phyloP scores from a whole-genome alignment of 2,329 filamentous ascomycete genomes.

The Claviceps sp. region DNA sequence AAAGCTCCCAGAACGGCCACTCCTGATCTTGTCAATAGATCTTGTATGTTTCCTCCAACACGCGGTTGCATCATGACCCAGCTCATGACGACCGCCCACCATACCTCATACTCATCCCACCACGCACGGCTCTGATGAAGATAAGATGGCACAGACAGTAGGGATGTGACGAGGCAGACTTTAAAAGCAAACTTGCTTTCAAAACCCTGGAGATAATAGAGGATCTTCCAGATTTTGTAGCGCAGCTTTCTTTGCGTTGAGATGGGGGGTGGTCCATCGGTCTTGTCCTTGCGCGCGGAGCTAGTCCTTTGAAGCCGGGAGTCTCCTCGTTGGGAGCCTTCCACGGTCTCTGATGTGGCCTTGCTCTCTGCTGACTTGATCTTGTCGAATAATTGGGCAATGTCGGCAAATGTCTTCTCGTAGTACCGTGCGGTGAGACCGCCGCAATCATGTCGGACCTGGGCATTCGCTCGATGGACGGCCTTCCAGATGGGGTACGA shows the following conservation, averaged over 20 bases:
- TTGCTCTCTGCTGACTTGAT: slow-evolving; percentile 26
- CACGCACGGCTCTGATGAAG: slow-evolving; percentile 28
- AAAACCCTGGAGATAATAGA: slow-evolving; percentile 42
- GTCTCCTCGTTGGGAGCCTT: background rate
- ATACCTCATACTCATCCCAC: slow-evolving; percentile 42
- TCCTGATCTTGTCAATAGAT: slow-evolving; percentile 37
- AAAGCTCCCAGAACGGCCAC: slow-evolving; percentile 37
- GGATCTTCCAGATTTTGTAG: slow-evolving; percentile 33
- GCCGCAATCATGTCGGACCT: slow-evolving; percentile 45
- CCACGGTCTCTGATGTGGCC: background rate
- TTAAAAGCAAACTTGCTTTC: slow-evolving; percentile 45
- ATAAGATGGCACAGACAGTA: slow-evolving; percentile 42
- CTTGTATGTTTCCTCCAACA: slow-evolving; percentile 44
- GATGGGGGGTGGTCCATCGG: slow-evolving; percentile 2
- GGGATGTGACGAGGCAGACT: slow-evolving; percentile 34
- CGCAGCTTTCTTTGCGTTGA: slow-evolving; percentile 26
- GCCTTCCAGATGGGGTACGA: slow-evolving; percentile 41
- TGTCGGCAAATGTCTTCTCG: slow-evolving; percentile 30
- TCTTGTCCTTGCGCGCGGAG: background rate
- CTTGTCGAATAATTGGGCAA: slow-evolving; percentile 27
- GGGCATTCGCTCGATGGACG: slow-evolving; percentile 38
- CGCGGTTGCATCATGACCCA: slow-evolving; percentile 39
- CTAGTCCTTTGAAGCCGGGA: background rate
- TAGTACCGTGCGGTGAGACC: slow-evolving; percentile 41
- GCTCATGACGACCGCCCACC: slow-evolving; percentile 45